Evolutionary conservation across 78 protist genomes (phyloP).

Genomic region (Isochrysis galbana): DNA sequence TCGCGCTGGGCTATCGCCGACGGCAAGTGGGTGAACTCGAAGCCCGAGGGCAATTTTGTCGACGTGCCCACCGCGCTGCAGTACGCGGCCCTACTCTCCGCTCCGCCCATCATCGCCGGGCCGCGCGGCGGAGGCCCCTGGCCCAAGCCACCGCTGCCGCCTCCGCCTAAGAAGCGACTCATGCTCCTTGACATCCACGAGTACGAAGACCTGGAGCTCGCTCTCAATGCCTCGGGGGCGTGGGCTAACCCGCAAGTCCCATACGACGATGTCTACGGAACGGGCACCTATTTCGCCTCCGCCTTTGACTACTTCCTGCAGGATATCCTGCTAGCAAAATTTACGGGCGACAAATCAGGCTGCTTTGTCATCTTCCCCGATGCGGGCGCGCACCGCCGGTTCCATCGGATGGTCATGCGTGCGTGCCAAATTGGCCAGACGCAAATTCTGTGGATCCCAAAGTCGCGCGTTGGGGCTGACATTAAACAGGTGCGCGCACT

Average conservation of each 20-base stretch:
- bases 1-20: not conserved
- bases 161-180: not conserved
- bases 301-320: not conserved
- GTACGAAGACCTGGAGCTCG: not conserved
- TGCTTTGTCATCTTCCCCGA: constrained; percentile 6
- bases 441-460: not conserved
- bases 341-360: not conserved
- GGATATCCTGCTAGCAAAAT: not conserved
- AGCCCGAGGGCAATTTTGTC: not conserved
- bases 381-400: constrained; percentile 3
- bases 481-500: not conserved
- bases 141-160: not conserved
- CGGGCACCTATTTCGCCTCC: not conserved
- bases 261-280: not conserved
- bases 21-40: not conserved
- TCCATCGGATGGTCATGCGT: not conserved
- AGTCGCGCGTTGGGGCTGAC: not conserved
- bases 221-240: not conserved
- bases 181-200: constrained; percentile 14
- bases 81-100: not conserved
- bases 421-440: not conserved
- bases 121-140: no score
- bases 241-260: not conserved
- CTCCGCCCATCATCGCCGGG: not conserved
- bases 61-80: not conserved